Evolutionary conservation across 2,329 filamentous ascomycete genomes (phyloP).

Genomic region (Sclerotinia glacialis): DNA sequence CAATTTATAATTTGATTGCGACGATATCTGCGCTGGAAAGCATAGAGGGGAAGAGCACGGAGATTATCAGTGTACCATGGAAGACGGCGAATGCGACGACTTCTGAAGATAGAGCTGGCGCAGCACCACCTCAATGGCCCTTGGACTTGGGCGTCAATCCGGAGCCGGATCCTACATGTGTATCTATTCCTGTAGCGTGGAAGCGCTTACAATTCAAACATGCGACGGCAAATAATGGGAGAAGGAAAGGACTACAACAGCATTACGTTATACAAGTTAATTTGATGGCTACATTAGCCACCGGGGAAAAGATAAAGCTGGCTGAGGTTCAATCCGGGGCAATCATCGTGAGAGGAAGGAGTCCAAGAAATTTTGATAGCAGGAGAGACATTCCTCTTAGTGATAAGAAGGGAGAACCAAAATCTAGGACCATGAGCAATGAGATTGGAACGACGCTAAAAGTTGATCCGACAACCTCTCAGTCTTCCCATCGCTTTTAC

Average conservation of each 20-base stretch:
- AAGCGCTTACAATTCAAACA: conserved; percentile 94
- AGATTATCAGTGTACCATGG: conserved; percentile 96
- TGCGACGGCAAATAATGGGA: conserved; percentile 92
- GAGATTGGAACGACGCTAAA: conserved; percentile 30
- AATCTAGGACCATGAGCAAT: conserved; percentile 33
- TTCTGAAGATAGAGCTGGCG: conserved; percentile 44
- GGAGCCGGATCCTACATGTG: conserved; percentile 74
- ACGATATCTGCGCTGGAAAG: conserved; percentile 85
- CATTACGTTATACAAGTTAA: conserved; percentile 89
- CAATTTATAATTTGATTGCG: conserved; percentile 74
- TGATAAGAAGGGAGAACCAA: conserved; percentile 37
- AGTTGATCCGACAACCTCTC: conserved; percentile 33
- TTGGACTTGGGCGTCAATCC: conserved; percentile 57
- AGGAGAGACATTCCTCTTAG: conserved; percentile 75
- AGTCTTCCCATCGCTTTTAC: conserved; percentile 35
- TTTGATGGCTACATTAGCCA: conserved; percentile 71
- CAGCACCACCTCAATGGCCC: conserved; percentile 53
- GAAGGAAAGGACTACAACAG: conserved; percentile 90
- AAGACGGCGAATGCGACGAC: conserved; percentile 54
- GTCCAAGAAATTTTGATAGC: conserved; percentile 90
- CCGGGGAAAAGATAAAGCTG: conserved; percentile 64
- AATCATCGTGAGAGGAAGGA: conserved; percentile 92
- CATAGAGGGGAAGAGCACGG: conserved; percentile 85
- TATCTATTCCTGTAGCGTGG: conserved; percentile 84
- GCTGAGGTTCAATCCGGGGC: conserved; percentile 86